Base-by-base conservation (phyloP, 352 stramenopile species). In the Phytophthora melonis region DNA sequence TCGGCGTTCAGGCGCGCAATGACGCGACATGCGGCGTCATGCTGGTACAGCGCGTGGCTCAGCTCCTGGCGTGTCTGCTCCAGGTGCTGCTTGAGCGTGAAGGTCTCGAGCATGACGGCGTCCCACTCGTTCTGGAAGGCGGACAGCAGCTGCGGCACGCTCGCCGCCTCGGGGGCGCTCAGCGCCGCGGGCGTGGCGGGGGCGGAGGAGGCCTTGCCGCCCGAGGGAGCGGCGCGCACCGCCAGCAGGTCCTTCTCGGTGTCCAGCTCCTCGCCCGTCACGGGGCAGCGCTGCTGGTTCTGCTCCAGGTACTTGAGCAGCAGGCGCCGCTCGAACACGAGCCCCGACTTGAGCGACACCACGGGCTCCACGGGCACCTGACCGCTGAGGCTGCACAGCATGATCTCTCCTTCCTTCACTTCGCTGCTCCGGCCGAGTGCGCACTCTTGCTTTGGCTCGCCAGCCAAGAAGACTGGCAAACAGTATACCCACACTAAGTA, bases 21-120 rank as follows among this genome's bases (percentile, higher is more conserved):
- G 23, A 99, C 97, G 66, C 96, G 89, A 58, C 97, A 97, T 9
- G 96, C 96, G 7, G 97, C 97, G 81, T 99, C 97, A 77, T 99
- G 97, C 84, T 99, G 96, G 83, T 99, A 99, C 59, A 99, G 80
- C 18, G 97, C 95, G 58, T 98, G 93, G 58, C 86, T 96, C 7
- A 99, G 84, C 77, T 99, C 97, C 63, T 95, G 85, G 3, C 95
- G 91, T n/a, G 97, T 98, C 67, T 98, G 95, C 77, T 99, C 91
- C 25, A 99, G 68, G 63, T 98, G 90, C 74, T 98, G 91, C 62
- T 97, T 95, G 11, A 98, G 92, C 65, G 97, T 91, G 74, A 98
- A 98, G 14, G 96, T 92, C 82, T 99, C 97, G 34, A 99, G 86
- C 69, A 99, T 88, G 16, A 98, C 78, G 39, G 90, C 93, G 71